Base-by-base conservation (phyloP, 78 protist genomes). In the Cavenderia fasciculata region DNA sequence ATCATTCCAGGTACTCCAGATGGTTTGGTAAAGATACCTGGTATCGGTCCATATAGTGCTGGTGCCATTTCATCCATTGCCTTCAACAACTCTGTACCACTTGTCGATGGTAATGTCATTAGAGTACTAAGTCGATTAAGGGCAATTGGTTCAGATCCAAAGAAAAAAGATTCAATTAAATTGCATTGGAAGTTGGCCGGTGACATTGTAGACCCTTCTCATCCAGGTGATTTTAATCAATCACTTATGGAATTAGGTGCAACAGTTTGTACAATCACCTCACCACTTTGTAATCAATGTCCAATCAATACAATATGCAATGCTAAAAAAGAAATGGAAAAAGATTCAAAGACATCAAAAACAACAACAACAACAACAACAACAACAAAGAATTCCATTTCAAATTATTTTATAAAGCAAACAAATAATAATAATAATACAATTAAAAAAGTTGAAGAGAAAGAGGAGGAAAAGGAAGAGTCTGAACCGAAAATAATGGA, bases 191-290 rank as follows among this genome's bases (percentile, higher is more conserved):
- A 29, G 41, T 72, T 89, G 0, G 95, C 94, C 0, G 52, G 23
- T 29, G 66, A 34, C 23, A 46, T 93, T 0, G 95, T 92, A 0
- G 93, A 73, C 21, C 51, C 74, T 5, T n/a, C 29, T 4, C 73
- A 90, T 0, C 96, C 94, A 4, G 93, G 96, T 16, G 84, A 68
- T 12, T 87, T 94, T 62, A 94, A 89, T 65, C 97, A 96, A 66
- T 93, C 98, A 4, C 11, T 96, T 10, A 96, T 96, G 98, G 98
- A 96, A 61, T 61, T 96, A 1, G 98, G 98, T 12, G 98, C 98
- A 0, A 92, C 90, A 33, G 36, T 91, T 2, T 96, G 98, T 84
- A 59, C 94, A 0, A 92, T 93, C 5, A 31, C 43, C 31, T 69
- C 62, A 4, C 96, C 96, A 18, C 27, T 21, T 23, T 96, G 97